Evolutionary conservation across 768 basidiomycete genomes (phyloP).

Genomic region (Hydnum rufescens): DNA sequence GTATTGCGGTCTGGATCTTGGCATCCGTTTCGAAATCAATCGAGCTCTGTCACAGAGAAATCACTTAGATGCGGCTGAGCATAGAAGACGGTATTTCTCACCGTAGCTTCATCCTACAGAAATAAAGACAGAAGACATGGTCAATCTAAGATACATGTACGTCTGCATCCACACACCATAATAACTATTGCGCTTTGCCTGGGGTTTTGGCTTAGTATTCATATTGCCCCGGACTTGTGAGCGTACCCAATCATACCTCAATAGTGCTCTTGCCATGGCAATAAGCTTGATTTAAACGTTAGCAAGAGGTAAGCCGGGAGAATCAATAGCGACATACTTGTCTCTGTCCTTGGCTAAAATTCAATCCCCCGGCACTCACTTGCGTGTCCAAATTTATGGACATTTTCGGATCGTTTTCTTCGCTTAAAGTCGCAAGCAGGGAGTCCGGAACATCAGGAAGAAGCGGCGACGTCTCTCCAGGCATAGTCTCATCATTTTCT

Average conservation of each 20-base stretch:
- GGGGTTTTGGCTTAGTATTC: too few relatives aligned
- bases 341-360: slow-evolving; percentile 84
- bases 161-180: slow-evolving; percentile 27
- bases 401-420: slow-evolving; percentile 30
- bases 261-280: slow-evolving; percentile 64
- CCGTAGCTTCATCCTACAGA: background rate
- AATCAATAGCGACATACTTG: slow-evolving; percentile 25
- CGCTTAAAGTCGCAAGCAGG: background rate
- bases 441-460: slow-evolving; percentile 1
- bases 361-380: slow-evolving; percentile 69
- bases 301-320: background rate
- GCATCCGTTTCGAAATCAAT: slow-evolving; percentile 78
- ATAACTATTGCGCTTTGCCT: slow-evolving; percentile 48
- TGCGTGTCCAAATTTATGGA: slow-evolving; percentile 48
- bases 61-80: slow-evolving; percentile 9
- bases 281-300: slow-evolving; percentile 25
- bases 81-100: background rate
- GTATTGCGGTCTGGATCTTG: slow-evolving; percentile 75
- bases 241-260: slow-evolving; percentile 20
- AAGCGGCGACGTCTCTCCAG: slow-evolving; percentile 25
- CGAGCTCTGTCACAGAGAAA: slow-evolving; percentile 29
- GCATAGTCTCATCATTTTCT: slow-evolving; percentile 20
- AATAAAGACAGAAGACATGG: background rate
- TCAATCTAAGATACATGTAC: too few relatives aligned
- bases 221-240: background rate